Evolutionary conservation across 805 yeast species (phyloP).

Genomic region (Metschnikowia arizonensis): DNA sequence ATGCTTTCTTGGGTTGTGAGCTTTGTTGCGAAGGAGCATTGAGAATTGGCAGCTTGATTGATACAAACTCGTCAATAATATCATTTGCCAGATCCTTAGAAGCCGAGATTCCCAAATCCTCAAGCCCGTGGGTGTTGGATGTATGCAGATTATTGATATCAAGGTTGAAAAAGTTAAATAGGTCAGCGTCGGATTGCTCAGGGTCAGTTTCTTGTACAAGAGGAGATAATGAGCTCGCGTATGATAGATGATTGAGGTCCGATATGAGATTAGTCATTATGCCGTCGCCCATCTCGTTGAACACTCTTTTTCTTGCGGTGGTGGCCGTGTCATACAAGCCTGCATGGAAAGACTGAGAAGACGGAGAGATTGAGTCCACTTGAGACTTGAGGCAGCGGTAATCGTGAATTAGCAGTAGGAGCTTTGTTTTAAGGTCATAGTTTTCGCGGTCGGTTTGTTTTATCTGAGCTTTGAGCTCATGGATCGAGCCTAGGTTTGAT

Average conservation of each 20-base stretch:
- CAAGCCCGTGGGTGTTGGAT: neutral
- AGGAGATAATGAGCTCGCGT: slow-evolving; percentile 16
- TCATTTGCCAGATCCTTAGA: neutral
- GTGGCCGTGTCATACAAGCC: slow-evolving; percentile 18
- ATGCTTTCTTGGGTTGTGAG: neutral
- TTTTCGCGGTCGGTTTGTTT: slow-evolving; percentile 31
- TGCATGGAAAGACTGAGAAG: slow-evolving; percentile 6
- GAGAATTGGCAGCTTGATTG: neutral
- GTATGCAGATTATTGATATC: slow-evolving; percentile 18
- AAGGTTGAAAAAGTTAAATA: slow-evolving; percentile 26
- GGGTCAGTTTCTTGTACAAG: slow-evolving; percentile 3
- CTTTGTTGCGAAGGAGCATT: neutral
- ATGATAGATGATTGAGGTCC: slow-evolving; percentile 27
- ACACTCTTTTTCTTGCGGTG: slow-evolving; percentile 18
- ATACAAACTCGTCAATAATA: neutral
- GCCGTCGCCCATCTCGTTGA: slow-evolving; percentile 18
- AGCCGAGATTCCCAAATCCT: neutral
- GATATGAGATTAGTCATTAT: slow-evolving; percentile 26
- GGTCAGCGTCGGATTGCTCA: slow-evolving; percentile 14
- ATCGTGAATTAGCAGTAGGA: slow-evolving; percentile 37
- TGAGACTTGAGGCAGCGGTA: slow-evolving; percentile 34
- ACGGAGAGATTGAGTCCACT: slow-evolving; percentile 23
- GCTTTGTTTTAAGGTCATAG: slow-evolving; percentile 29
- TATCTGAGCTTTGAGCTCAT: slow-evolving; percentile 16
- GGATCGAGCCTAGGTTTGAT: slow-evolving; percentile 8